Evolutionary conservation across 768 basidiomycete species (phyloP), one percentile per base, ranked within the genome.

Genomic region (Jaapia argillacea): DNA sequence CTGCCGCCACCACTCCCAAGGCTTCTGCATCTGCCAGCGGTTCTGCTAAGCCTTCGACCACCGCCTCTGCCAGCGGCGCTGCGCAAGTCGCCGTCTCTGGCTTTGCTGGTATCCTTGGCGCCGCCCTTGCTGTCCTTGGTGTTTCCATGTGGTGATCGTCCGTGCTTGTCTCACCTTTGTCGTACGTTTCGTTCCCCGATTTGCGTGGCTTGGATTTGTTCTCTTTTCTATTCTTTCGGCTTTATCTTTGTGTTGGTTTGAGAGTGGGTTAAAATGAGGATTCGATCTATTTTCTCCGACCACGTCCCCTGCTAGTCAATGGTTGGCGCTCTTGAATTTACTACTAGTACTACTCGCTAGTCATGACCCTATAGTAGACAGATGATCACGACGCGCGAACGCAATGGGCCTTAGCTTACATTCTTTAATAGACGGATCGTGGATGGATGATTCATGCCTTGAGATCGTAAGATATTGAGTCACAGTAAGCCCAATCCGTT

Each of bases 21-120:
- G n/a, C 46, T 6, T 36, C 47, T 4, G n/a, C n/a, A n/a, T 46
- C 48, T 12, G 21, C 40, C 35, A 22, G 43, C n/a, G 13, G 40
- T 24, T 41, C 46, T n/a, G 7, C 48, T 6, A 42, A 54, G 2
- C 31, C 54, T 22, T 33, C 50, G 21, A 16, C 52, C 24, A 21
- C 36, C 25, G 41, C 37, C 36, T 27, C 45, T 33, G 39, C 41
- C 38, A 40, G 37, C 36, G 45, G 24, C 12, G 38, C 43, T 28
- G 10, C 10, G 28, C 28, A 33, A 16, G 16, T 33, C 28, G 28
- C 28, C 28, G 28, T 16, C 28, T 10, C 28, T 10, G 28, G 28
- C 28, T 16, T 33, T 16, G 16, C 28, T 10, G 16, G 10, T 33
- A 16, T 33, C 28, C 10, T 33, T 10, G 28, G 28, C 28, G 28